A percentile compares a stretch with the other conserved stretches of the same genome.
phyloP scores from a whole-genome alignment of 495 filamentous ascomycete genomes.

The Ascobolus immersus region DNA sequence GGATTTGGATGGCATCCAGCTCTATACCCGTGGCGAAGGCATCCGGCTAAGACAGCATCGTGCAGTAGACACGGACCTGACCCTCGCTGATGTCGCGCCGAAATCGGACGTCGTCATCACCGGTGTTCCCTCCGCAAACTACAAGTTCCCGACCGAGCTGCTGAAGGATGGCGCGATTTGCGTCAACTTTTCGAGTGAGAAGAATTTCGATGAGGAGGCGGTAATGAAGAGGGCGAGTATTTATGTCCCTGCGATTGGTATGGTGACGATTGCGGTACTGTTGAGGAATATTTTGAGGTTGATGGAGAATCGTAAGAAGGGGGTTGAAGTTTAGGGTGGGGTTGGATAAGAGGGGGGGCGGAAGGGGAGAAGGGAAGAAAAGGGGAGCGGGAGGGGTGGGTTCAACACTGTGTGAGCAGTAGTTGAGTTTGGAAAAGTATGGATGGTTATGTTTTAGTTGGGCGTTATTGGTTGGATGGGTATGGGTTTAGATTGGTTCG shows the following conservation, averaged over 20 bases:
- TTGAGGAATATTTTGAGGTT: conserved; percentile 68
- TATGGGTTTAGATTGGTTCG: no score
- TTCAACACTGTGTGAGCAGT: no score
- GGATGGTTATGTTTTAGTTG: no score
- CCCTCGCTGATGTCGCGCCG: conserved; percentile 52
- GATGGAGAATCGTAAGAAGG: no score
- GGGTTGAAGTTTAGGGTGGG: no score
- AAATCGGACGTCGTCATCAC: conserved; percentile 82
- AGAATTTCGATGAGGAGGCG: conserved; percentile 72
- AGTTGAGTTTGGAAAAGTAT: no score
- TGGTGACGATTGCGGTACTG: conserved; percentile 84
- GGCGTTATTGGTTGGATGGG: no score
- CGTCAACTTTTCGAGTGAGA: conserved; percentile 90
- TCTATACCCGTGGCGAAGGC: conserved; percentile 69
- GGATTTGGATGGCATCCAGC: conserved; percentile 74
- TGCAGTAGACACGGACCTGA: conserved; percentile 50
- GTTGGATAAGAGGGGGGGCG: no score
- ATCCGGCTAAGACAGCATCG: conserved; percentile 60
- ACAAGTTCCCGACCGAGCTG: conserved; percentile 63
- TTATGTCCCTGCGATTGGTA: conserved; percentile 87
- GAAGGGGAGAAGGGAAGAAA: no score
- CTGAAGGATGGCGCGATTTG: conserved; percentile 76
- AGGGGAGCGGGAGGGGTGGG: no score
- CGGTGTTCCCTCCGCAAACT: conserved; percentile 65
- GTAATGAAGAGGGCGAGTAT: conserved; percentile 90